A percentile compares a stretch with the other conserved stretches of the same genome.
phyloP scores from a whole-genome alignment of 441 rosid genomes.

The Arabidopsis hybrid region DNA sequence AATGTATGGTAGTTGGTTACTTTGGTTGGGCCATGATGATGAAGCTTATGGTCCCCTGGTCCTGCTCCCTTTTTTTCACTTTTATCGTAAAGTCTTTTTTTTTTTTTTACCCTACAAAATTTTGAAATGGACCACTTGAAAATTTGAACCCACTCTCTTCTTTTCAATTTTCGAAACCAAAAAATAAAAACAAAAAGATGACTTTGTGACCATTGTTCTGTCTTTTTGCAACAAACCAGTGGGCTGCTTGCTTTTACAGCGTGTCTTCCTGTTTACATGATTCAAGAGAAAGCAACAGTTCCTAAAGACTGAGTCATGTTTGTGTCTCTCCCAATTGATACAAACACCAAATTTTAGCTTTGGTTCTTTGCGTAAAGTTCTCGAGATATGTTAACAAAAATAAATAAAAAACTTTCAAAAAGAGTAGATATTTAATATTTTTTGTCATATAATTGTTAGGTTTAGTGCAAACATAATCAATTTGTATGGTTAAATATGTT shows the following conservation, averaged over 20 bases:
- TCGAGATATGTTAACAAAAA: neutral
- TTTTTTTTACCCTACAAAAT: slow-evolving; percentile 2
- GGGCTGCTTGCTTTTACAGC: slow-evolving; percentile 38
- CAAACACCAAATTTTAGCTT: slow-evolving; percentile 21
- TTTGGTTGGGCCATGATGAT: slow-evolving; percentile 33
- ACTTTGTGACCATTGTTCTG: slow-evolving; percentile 25
- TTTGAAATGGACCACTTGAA: slow-evolving; percentile 35
- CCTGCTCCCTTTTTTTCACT: neutral
- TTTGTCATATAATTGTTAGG: neutral
- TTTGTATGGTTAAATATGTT: neutral
- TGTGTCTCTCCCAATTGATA: slow-evolving; percentile 24
- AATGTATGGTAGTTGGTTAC: slow-evolving; percentile 25
- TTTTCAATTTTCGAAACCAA: slow-evolving; percentile 2
- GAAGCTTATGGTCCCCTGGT: slow-evolving; percentile 37
- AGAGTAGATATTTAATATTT: neutral
- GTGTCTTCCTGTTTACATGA: slow-evolving; percentile 32
- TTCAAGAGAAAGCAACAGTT: slow-evolving; percentile 34
- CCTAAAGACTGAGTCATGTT: slow-evolving; percentile 25
- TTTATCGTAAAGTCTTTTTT: slow-evolving; percentile 19
- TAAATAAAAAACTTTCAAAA: neutral
- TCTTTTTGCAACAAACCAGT: slow-evolving; percentile 28
- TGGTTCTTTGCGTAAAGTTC: neutral
- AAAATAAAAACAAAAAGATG: slow-evolving; percentile 22
- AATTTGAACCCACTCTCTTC: neutral
- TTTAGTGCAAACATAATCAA: neutral